Evolutionary conservation across 306 rosid genomes (phyloP).

Genomic region (Fragaria ananassa): DNA sequence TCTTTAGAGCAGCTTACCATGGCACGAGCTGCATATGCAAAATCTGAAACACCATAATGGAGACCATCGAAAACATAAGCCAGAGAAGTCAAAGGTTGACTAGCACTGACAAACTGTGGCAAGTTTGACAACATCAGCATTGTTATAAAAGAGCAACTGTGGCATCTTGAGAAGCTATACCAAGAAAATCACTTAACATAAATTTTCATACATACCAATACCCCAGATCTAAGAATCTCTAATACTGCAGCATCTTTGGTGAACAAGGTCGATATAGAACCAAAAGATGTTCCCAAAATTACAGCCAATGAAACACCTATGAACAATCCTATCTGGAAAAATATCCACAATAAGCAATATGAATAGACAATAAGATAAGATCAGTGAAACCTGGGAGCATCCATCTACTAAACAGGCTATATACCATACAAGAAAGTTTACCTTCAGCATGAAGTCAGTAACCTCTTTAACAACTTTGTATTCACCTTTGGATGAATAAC

Average conservation of each 20-base stretch:
- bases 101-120: conserved; percentile 76
- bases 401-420: neutral
- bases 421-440: conserved; percentile 8
- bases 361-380: neutral
- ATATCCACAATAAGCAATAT: conserved; percentile 7
- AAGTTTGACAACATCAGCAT: conserved; percentile 25
- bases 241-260: conserved; percentile 82
- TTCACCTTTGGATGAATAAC: conserved; percentile 76
- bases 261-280: conserved; percentile 73
- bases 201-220: conserved; percentile 53
- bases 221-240: conserved; percentile 62
- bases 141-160: conserved; percentile 5
- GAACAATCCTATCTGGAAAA: conserved; percentile 72
- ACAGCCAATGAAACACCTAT: conserved; percentile 63
- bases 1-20: conserved; percentile 60
- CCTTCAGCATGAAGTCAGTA: conserved; percentile 57
- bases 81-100: conserved; percentile 86
- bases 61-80: conserved; percentile 92
- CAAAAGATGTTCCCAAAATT: conserved; percentile 72
- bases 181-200: conserved; percentile 17
- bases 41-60: conserved; percentile 92
- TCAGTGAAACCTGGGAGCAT: neutral
- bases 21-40: conserved; percentile 78
- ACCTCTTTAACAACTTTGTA: conserved; percentile 71
- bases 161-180: neutral